Evolutionary conservation across 768 basidiomycete genomes (phyloP).

Genomic region (Fibroporia radiculosa): DNA sequence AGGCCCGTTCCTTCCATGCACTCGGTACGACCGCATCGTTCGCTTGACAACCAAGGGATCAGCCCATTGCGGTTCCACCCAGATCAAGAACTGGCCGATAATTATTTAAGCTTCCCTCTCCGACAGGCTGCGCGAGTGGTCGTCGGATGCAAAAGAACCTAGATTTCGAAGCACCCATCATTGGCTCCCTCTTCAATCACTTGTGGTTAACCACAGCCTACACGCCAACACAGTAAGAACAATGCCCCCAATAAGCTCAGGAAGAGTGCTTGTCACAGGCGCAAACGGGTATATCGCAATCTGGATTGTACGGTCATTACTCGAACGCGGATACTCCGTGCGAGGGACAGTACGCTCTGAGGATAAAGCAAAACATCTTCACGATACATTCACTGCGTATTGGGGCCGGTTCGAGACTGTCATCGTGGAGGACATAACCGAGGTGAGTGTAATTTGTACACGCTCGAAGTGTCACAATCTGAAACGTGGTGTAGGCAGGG

Average conservation of each 20-base stretch:
- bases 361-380: slow-evolving; percentile 35
- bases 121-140: too few relatives aligned
- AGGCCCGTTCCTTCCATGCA: too few relatives aligned
- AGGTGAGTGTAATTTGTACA: slow-evolving; percentile 19
- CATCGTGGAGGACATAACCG: slow-evolving; percentile 39
- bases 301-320: slow-evolving; percentile 25
- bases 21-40: too few relatives aligned
- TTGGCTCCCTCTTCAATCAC: too few relatives aligned
- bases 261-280: slow-evolving; percentile 21
- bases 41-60: too few relatives aligned
- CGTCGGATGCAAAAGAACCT: too few relatives aligned
- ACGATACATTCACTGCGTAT: slow-evolving; percentile 26
- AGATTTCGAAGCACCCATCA: too few relatives aligned
- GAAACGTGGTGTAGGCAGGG: slow-evolving; percentile 31
- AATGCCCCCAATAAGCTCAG: slow-evolving; percentile 18
- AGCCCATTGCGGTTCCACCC: too few relatives aligned
- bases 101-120: too few relatives aligned
- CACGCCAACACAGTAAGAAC: too few relatives aligned
- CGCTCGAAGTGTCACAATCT: background rate
- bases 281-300: slow-evolving; percentile 21
- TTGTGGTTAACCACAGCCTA: too few relatives aligned
- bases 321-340: slow-evolving; percentile 33
- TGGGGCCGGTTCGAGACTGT: slow-evolving; percentile 33
- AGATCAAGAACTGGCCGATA: too few relatives aligned
- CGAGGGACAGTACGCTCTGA: slow-evolving; percentile 37